Conservation (phyloP, 2,329 filamentous ascomycete genomes). For the Ophiocordyceps sinensis region DNA sequence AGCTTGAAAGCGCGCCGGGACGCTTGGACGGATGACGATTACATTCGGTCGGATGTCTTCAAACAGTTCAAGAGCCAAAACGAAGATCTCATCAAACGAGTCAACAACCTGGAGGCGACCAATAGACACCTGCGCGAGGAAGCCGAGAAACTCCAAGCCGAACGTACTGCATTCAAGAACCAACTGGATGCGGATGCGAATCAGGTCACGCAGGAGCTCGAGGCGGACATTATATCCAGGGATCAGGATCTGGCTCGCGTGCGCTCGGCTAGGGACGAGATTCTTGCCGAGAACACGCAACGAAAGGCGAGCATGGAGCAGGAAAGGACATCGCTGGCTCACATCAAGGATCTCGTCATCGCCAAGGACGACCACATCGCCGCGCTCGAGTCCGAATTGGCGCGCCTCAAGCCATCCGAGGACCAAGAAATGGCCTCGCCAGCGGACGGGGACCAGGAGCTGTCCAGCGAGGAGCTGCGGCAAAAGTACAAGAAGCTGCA, state of each 20-base stretch:
- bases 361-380: slow-evolving; percentile 70
- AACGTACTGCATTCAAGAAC: slow-evolving; percentile 67
- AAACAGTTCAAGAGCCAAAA: slow-evolving; percentile 82
- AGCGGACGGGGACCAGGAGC: slow-evolving; percentile 34
- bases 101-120: slow-evolving; percentile 81
- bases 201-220: slow-evolving; percentile 57
- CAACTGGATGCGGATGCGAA: slow-evolving; percentile 74
- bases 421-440: slow-evolving; percentile 30
- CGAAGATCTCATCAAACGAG: slow-evolving; percentile 80
- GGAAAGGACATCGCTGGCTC: slow-evolving; percentile 51
- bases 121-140: slow-evolving; percentile 78
- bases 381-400: slow-evolving; percentile 69
- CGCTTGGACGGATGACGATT: slow-evolving; percentile 79
- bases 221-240: slow-evolving; percentile 64
- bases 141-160: slow-evolving; percentile 69
- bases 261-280: slow-evolving; percentile 69
- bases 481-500: slow-evolving; percentile 61
- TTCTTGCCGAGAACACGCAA: slow-evolving; percentile 66
- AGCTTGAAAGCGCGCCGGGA: slow-evolving; percentile 53
- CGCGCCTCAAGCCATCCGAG: slow-evolving; percentile 45
- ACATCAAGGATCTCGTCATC: slow-evolving; percentile 65
- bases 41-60: slow-evolving; percentile 82
- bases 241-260: slow-evolving; percentile 81
- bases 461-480: slow-evolving; percentile 58
- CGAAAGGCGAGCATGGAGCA: slow-evolving; percentile 69